A percentile compares a stretch with the other conserved stretches of the same genome.
Evolutionary conservation across 23 red algal genomes (phyloP).

Genomic region (Gracilaria domingensis): DNA sequence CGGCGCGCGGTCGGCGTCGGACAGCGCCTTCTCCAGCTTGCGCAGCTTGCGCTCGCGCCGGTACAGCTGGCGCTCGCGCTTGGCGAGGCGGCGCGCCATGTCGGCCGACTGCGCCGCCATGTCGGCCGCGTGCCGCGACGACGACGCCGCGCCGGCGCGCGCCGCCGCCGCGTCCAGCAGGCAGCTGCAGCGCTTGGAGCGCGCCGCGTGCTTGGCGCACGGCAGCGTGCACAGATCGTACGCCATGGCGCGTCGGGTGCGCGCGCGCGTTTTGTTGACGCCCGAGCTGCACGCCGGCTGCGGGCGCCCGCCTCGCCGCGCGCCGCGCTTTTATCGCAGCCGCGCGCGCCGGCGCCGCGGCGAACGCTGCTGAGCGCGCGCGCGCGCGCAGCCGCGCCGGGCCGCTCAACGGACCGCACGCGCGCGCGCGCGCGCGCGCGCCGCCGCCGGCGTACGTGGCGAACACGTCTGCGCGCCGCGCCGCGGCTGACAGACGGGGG

Average conservation of each 20-base stretch:
- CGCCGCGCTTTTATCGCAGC: too few relatives aligned
- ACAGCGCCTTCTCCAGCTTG: background rate
- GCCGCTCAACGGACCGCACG: background rate
- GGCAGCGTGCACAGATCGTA: constrained; percentile 9
- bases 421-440: background rate
- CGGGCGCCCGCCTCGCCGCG: too few relatives aligned
- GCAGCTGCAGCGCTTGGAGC: constrained; percentile 10
- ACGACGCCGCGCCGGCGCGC: too few relatives aligned
- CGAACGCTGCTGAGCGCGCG: too few relatives aligned
- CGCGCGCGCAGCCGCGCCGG: background rate
- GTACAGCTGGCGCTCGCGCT: background rate
- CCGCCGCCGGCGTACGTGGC: background rate
- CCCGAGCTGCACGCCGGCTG: too few relatives aligned
- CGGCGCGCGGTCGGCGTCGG: background rate
- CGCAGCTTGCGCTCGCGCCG: constrained; percentile 20
- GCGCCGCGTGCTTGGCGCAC: background rate
- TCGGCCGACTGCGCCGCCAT: background rate
- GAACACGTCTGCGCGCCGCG: background rate
- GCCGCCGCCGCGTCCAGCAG: too few relatives aligned
- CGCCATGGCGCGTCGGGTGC: background rate
- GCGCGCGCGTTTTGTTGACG: background rate
- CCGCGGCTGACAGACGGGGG: too few relatives aligned
- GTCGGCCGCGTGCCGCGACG: background rate
- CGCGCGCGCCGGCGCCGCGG: too few relatives aligned
- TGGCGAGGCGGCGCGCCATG: constrained; percentile 16